Percentiles rank a stretch among this genome's conserved stretches.
Conservation (phyloP, 345 rosid species). For the Combretum micranthum region DNA sequence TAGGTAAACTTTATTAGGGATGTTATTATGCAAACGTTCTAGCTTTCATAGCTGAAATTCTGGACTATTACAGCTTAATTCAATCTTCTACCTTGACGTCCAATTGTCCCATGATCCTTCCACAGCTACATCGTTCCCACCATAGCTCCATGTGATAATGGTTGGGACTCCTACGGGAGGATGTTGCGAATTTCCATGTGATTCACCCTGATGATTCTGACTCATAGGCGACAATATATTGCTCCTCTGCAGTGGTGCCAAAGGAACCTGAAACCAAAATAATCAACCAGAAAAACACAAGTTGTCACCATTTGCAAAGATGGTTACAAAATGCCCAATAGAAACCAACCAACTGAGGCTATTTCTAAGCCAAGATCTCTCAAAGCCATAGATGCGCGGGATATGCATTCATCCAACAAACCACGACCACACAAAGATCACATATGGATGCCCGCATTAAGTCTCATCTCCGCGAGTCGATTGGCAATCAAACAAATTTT, state of each 20-base stretch:
- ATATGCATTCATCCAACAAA: no score
- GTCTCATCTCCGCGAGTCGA: no score
- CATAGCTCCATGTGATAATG: constrained; percentile 76
- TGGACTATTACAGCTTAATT: not conserved
- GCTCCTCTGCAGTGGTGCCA: constrained; percentile 51
- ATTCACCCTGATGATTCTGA: constrained; percentile 43
- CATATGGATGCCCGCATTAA: no score
- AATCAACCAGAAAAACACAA: constrained; percentile 9
- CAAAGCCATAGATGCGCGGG: no score
- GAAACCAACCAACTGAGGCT: no score
- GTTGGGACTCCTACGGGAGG: constrained; percentile 62
- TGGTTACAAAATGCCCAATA: no score
- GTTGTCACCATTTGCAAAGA: no score
- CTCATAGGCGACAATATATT: constrained; percentile 34
- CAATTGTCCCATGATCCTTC: constrained; percentile 98
- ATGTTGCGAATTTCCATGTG: constrained; percentile 31
- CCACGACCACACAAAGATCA: no score
- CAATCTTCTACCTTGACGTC: constrained; percentile 48
- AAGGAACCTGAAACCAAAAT: constrained; percentile 40
- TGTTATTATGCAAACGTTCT: not conserved
- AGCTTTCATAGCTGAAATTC: no score
- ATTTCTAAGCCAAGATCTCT: no score
- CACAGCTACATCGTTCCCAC: constrained; percentile 77
- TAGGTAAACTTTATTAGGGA: constrained; percentile 8
- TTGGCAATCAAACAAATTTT: no score